Evolutionary conservation across 306 rosid genomes (phyloP).

Genomic region (Prunus salicina): DNA sequence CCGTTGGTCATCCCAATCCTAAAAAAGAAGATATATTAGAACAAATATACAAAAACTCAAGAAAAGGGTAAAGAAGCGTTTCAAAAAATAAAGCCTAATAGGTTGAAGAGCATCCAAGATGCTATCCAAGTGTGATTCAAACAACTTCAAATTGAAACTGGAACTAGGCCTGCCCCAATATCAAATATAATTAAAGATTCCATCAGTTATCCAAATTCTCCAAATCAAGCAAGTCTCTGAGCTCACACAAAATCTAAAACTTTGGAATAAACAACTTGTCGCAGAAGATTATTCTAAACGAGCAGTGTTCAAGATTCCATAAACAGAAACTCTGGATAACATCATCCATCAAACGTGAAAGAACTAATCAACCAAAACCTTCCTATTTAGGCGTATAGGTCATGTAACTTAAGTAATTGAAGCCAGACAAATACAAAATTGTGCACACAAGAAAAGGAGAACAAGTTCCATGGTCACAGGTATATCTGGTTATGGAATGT

Average conservation of each 20-base stretch:
- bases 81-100: not conserved
- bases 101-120: not conserved
- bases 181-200: not conserved
- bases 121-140: not conserved
- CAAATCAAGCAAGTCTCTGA: constrained; percentile 11
- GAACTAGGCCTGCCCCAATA: constrained; percentile 19
- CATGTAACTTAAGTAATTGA: not conserved
- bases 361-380: not conserved
- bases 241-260: constrained; percentile 3
- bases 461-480: not conserved
- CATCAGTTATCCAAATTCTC: not conserved
- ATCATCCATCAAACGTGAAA: constrained; percentile 1
- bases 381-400: not conserved
- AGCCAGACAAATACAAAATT: not conserved
- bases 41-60: constrained; percentile 21
- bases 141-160: constrained; percentile 12
- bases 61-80: not conserved
- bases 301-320: constrained; percentile 2
- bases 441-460: not conserved
- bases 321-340: constrained; percentile 9
- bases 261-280: constrained; percentile 13
- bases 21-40: constrained; percentile 16
- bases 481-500: not conserved
- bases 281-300: constrained; percentile 7
- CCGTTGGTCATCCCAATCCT: constrained; percentile 82